Conservation (phyloP, 768 basidiomycete genomes). For the Pleurotus giganteus region DNA sequence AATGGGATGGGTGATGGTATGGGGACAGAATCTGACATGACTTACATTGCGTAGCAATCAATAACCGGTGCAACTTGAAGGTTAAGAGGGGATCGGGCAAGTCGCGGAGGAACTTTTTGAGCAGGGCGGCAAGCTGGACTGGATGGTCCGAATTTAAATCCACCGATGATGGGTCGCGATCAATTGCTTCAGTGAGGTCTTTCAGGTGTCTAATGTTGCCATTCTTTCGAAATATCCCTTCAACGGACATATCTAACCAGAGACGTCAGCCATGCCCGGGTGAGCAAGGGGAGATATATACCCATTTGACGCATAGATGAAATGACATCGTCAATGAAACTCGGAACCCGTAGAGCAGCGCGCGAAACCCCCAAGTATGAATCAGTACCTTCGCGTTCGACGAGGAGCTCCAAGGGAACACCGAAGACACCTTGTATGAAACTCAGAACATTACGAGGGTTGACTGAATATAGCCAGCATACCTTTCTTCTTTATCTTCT, state of each 20-base stretch:
- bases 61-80: conserved; percentile 86
- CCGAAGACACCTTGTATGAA: conserved; percentile 74
- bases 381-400: conserved; percentile 94
- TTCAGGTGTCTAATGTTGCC: conserved; percentile 94
- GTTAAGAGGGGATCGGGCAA: conserved; percentile 96
- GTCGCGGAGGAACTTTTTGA: conserved; percentile 97
- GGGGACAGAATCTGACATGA: conserved; percentile 14
- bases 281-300: conserved; percentile 25
- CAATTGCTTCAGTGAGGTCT: conserved; percentile 88
- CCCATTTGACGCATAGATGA: conserved; percentile 99
- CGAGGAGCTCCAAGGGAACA: conserved; percentile 88
- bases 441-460: conserved; percentile 25
- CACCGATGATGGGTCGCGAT: conserved; percentile 89
- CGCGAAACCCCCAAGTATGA: conserved; percentile 88
- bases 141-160: conserved; percentile 94
- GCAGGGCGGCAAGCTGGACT: conserved; percentile 91
- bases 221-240: conserved; percentile 98
- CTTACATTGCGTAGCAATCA: conserved; percentile 87
- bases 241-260: conserved; percentile 90
- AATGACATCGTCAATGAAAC: conserved; percentile 97
- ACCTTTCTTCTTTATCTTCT: conserved; percentile 93
- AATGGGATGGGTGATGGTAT: neutral
- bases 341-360: conserved; percentile 83
- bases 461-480: conserved; percentile 15
- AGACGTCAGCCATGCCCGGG: conserved; percentile 10